Evolutionary conservation across 73 alveolate genomes (phyloP).

Genomic region (Paramecium pentaurelia): DNA sequence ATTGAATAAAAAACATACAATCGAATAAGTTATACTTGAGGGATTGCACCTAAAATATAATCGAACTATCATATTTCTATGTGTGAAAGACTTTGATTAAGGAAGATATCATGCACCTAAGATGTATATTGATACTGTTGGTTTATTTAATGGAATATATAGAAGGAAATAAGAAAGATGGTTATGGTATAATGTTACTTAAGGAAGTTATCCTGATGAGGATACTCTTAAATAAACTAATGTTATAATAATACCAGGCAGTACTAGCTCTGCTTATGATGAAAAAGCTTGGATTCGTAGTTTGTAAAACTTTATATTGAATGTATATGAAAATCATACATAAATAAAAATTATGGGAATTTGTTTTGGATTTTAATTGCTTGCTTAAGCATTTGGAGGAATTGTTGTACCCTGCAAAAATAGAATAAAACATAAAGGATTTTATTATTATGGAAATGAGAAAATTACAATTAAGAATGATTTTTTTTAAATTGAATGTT

Average conservation of each 20-base stretch:
- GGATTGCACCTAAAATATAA: not conserved
- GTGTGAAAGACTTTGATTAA: not conserved
- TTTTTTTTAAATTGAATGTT: not conserved
- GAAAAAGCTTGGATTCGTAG: not conserved
- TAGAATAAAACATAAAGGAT: not conserved
- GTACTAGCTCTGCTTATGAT: conserved; percentile 36
- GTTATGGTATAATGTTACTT: not conserved
- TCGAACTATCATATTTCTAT: not conserved
- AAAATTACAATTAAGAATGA: not conserved
- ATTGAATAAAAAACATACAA: not conserved
- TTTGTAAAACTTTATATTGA: not conserved
- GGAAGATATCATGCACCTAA: not conserved
- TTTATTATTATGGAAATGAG: conserved; percentile 11
- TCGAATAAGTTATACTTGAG: not conserved
- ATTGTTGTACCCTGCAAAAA: not conserved
- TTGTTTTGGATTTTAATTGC: conserved; percentile 16
- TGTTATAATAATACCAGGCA: conserved; percentile 9
- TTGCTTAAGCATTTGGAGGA: conserved; percentile 9
- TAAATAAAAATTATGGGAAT: conserved; percentile 13
- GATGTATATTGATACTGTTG: conserved; percentile 13
- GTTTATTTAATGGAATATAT: conserved; percentile 7
- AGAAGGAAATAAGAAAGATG: conserved; percentile 24
- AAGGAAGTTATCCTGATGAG: not conserved
- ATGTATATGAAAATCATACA: not conserved
- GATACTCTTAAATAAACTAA: not conserved